phyloP scores from a whole-genome alignment of 768 basidiomycete genomes.

The Trametes sanguinea region DNA sequence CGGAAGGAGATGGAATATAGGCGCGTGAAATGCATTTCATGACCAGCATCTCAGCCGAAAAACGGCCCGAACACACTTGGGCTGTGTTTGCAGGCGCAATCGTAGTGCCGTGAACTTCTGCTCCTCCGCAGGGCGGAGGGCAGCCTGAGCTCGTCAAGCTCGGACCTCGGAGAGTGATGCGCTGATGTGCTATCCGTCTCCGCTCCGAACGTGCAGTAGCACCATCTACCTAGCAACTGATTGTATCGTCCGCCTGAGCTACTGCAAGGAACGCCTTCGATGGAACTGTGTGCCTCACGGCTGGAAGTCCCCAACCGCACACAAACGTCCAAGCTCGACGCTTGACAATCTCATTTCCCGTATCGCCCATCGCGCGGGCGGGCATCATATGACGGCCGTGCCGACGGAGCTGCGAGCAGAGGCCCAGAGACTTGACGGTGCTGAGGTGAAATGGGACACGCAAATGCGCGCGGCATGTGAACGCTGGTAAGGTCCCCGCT shows the following conservation, averaged over 20 bases:
- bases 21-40: too few relatives aligned
- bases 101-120: not conserved
- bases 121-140: constrained; percentile 13
- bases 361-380: constrained; percentile 19
- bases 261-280: too few relatives aligned
- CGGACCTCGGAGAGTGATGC: constrained; percentile 7
- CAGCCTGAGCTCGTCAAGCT: not conserved
- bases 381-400: constrained; percentile 17
- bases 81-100: constrained; percentile 6
- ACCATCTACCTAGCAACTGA: constrained; percentile 20
- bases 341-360: constrained; percentile 19
- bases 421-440: too few relatives aligned
- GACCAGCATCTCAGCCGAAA: not conserved
- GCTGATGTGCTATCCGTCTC: not conserved
- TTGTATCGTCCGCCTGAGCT: not conserved
- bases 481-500: not conserved
- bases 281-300: not conserved
- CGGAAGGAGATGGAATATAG: not conserved
- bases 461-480: constrained; percentile 7
- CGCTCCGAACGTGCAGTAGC: constrained; percentile 10
- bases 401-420: not conserved
- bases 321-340: not conserved
- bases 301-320: not conserved
- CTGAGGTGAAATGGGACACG: too few relatives aligned
- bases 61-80: not conserved